Percentiles rank a stretch among this genome's conserved stretches.
Evolutionary conservation across 495 filamentous ascomycete genomes (phyloP).

Genomic region (Hypoxylon crocopeplum): DNA sequence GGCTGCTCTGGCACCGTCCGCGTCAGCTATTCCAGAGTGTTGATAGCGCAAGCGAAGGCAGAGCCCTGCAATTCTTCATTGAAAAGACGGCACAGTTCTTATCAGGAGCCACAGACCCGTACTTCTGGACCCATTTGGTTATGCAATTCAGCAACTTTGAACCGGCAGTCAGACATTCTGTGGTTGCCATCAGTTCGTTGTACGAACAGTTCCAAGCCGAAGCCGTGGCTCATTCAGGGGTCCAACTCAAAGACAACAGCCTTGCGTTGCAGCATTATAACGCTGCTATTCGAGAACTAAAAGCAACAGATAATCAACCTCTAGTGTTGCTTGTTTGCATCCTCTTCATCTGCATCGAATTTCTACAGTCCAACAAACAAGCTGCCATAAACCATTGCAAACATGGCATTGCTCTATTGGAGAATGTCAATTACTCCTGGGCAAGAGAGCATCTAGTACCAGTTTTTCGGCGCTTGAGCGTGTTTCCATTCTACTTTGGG

Average conservation of each 20-base stretch:
- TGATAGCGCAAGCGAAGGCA: constrained; percentile 37
- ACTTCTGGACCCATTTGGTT: constrained; percentile 62
- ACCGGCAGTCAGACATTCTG: constrained; percentile 62
- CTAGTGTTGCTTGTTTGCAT: constrained; percentile 60
- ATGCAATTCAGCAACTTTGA: constrained; percentile 57
- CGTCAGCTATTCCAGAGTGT: constrained; percentile 34
- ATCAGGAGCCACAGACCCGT: constrained; percentile 50
- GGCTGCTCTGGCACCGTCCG: constrained; percentile 34
- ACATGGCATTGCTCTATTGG: constrained; percentile 47
- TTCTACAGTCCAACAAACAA: constrained; percentile 52
- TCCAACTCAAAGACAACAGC: constrained; percentile 24
- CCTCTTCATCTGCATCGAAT: constrained; percentile 64
- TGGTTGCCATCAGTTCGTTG: constrained; percentile 51
- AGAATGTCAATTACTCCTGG: constrained; percentile 30
- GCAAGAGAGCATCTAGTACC: constrained; percentile 33
- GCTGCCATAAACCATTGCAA: constrained; percentile 50
- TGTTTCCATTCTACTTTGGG: constrained; percentile 40
- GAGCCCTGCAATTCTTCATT: constrained; percentile 54
- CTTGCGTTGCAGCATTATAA: constrained; percentile 47
- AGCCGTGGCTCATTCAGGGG: constrained; percentile 39
- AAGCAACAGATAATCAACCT: constrained; percentile 34
- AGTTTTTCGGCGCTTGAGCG: constrained; percentile 32
- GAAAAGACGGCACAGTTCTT: constrained; percentile 45
- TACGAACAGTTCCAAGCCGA: constrained; percentile 40
- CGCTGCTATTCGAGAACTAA: constrained; percentile 42